Conservation (phyloP, 2,329 filamentous ascomycete species). For the Paecilomyces sp. region DNA sequence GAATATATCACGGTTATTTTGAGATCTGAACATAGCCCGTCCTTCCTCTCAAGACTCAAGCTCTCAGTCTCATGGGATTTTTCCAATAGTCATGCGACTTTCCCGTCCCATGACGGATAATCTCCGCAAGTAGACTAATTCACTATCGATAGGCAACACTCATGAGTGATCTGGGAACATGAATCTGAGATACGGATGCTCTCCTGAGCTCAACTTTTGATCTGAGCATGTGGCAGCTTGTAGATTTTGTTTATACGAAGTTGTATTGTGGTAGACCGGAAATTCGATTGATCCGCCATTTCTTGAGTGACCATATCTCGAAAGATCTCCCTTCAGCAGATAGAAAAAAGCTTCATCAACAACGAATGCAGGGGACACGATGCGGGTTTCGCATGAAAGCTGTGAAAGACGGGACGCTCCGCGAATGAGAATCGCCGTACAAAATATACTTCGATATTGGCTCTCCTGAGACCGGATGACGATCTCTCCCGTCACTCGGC, state of each 20-base stretch:
- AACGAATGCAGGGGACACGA: background rate
- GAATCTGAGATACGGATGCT: background rate
- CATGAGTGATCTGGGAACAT: background rate
- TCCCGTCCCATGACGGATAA: background rate
- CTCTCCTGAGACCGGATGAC: background rate
- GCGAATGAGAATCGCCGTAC: background rate
- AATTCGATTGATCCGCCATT: background rate
- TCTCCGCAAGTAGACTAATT: background rate
- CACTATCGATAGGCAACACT: background rate
- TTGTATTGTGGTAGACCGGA: background rate
- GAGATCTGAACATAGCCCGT: background rate
- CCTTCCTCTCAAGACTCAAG: background rate
- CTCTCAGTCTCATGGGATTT: background rate
- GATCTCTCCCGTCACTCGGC: background rate
- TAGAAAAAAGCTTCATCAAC: background rate
- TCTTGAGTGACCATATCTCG: background rate
- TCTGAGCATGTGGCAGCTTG: background rate
- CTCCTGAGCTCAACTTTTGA: background rate
- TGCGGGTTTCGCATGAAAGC: background rate
- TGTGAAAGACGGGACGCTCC: background rate
- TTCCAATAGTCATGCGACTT: background rate
- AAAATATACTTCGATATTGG: background rate
- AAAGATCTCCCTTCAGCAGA: background rate
- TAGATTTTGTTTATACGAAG: background rate
- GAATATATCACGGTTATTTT: background rate